phyloP scores from a whole-genome alignment of 192 early-diverging fungal genomes.

The Coemansia sp. region DNA sequence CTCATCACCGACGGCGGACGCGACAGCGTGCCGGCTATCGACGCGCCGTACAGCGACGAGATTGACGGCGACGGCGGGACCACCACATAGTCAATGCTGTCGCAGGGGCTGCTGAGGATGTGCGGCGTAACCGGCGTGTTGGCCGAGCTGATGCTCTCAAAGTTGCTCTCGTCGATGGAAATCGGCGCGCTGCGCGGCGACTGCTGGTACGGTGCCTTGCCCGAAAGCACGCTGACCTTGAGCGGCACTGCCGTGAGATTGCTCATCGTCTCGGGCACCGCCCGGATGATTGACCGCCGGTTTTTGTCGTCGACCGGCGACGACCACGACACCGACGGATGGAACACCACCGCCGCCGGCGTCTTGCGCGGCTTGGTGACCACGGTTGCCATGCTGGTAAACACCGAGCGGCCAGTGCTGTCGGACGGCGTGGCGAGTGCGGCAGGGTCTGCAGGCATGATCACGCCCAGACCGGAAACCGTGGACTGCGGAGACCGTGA shows the following conservation, averaged over 20 bases:
- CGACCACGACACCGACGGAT: constrained; percentile 15
- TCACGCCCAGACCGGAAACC: constrained; percentile 2
- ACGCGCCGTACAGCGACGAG: constrained; percentile 32
- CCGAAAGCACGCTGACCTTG: constrained; percentile 1
- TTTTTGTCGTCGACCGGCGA: constrained; percentile 23
- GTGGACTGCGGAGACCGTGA: not conserved
- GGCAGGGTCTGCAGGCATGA: not conserved
- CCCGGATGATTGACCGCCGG: constrained; percentile 9
- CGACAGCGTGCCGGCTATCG: constrained; percentile 10
- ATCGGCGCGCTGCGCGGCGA: constrained; percentile 9
- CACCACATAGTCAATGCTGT: constrained; percentile 43
- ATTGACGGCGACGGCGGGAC: constrained; percentile 49
- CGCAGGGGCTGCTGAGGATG: constrained; percentile 41
- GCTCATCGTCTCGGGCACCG: constrained; percentile 11
- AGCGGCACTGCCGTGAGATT: not conserved
- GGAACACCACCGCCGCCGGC: constrained; percentile 8
- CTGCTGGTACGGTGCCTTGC: not conserved
- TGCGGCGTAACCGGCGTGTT: constrained; percentile 24
- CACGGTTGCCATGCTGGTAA: not conserved
- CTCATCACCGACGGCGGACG: constrained; percentile 22
- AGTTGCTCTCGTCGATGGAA: constrained; percentile 24
- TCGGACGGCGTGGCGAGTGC: not conserved
- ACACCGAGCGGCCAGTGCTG: not conserved
- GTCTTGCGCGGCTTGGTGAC: constrained; percentile 1
- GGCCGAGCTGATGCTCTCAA: constrained; percentile 19